A percentile compares a stretch with the other conserved stretches of the same genome.
Evolutionary conservation across 1,284 basidiomycete species (phyloP).

Genomic region (Rhodotorula sp.): DNA sequence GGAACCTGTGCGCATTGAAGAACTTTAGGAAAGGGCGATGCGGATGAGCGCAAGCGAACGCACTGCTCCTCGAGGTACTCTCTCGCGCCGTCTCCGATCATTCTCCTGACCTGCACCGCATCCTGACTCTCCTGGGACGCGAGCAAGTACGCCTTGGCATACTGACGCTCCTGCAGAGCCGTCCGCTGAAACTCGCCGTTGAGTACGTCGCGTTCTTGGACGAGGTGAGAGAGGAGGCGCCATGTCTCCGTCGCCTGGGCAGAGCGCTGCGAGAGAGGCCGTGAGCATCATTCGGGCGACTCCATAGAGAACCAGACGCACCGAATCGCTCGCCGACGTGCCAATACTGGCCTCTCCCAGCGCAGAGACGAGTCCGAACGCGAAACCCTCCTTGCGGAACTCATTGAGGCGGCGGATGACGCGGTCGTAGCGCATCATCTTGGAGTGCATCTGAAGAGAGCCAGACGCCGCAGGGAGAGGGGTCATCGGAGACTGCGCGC

Average conservation of each 20-base stretch:
- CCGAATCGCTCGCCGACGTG: slow-evolving; percentile 17
- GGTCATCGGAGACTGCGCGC: slow-evolving; percentile 14
- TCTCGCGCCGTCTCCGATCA: slow-evolving; percentile 43
- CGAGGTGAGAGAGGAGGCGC: slow-evolving; percentile 53
- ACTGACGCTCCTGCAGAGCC: slow-evolving; percentile 52
- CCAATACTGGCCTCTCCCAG: slow-evolving; percentile 58
- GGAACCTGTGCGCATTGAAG: slow-evolving; percentile 57
- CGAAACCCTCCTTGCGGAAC: slow-evolving; percentile 66
- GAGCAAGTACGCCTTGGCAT: slow-evolving; percentile 53
- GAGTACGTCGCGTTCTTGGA: slow-evolving; percentile 53
- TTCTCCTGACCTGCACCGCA: slow-evolving; percentile 46
- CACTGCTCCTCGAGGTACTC: slow-evolving; percentile 61
- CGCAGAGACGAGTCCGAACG: slow-evolving; percentile 70
- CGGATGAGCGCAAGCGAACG: too few species aligned
- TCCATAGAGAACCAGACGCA: not conserved
- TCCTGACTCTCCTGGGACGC: slow-evolving; percentile 36
- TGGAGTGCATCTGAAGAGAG: slow-evolving; percentile 62
- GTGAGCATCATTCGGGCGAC: too few species aligned
- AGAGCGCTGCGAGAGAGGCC: slow-evolving; percentile 15
- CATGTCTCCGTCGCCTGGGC: slow-evolving; percentile 52
- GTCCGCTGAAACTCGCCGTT: slow-evolving; percentile 48
- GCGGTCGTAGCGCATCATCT: slow-evolving; percentile 92
- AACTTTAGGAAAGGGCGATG: too few species aligned
- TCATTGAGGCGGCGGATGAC: slow-evolving; percentile 72
- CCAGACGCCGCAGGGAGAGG: slow-evolving; percentile 16